Conservation (phyloP, 768 basidiomycete species). For the Epithele typhae region DNA sequence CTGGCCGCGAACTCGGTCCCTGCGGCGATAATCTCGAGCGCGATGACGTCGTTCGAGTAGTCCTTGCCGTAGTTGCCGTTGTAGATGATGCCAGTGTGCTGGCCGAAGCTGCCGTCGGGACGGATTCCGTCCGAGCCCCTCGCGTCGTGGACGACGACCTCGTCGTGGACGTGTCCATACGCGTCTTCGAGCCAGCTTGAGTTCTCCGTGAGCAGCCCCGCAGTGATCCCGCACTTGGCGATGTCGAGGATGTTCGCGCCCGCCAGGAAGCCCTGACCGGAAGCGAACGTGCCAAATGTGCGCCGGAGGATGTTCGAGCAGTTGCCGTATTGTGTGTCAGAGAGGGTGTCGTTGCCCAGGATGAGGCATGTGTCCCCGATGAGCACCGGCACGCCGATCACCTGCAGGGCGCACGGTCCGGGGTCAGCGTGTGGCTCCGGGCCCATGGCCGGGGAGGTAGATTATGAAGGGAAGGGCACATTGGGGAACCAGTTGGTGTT, state of each 20-base stretch:
- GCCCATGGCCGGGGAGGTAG: too few relatives aligned
- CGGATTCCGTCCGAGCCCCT: constrained; percentile 57
- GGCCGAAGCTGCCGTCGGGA: constrained; percentile 37
- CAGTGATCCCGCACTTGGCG: constrained; percentile 57
- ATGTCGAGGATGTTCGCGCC: constrained; percentile 68
- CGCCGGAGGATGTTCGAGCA: constrained; percentile 50
- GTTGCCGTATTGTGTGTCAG: constrained; percentile 35
- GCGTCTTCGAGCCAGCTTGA: constrained; percentile 24
- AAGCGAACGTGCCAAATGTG: constrained; percentile 42
- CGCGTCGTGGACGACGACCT: constrained; percentile 45
- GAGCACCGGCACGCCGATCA: constrained; percentile 57
- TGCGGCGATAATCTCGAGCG: constrained; percentile 55
- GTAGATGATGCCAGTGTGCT: constrained; percentile 50
- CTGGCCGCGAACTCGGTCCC: constrained; percentile 48
- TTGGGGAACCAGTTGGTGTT: constrained; percentile 67
- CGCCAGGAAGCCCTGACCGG: constrained; percentile 47
- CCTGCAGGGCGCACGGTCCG: constrained; percentile 26
- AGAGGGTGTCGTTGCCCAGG: constrained; percentile 40
- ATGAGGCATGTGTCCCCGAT: constrained; percentile 54
- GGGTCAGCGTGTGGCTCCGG: too few relatives aligned
- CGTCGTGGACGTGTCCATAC: constrained; percentile 41
- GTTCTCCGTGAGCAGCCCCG: constrained; percentile 31
- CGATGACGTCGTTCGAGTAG: constrained; percentile 57
- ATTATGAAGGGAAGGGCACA: constrained; percentile 26
- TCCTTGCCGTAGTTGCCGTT: constrained; percentile 65